Conservation (phyloP, 2,329 filamentous ascomycete species). For the Lachnellula hyalina region DNA sequence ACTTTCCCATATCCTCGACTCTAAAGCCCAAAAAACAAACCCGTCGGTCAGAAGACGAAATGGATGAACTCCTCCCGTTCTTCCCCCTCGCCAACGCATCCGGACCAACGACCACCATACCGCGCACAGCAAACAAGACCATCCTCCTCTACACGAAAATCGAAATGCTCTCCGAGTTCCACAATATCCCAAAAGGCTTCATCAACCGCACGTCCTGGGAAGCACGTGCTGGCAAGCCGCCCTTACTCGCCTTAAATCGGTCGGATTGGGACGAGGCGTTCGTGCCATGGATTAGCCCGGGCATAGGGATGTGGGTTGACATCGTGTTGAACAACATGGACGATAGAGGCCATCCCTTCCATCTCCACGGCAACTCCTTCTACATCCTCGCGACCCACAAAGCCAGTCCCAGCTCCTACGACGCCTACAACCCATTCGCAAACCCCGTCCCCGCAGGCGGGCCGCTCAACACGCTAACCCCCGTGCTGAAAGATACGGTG, state of each 20-base stretch:
- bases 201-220: constrained; percentile 6
- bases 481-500: constrained; percentile 34
- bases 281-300: not conserved
- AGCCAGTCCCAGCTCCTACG: not conserved
- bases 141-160: constrained; percentile 10
- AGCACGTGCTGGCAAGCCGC: not conserved
- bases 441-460: not conserved
- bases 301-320: constrained; percentile 35
- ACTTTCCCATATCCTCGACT: not conserved
- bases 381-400: not conserved
- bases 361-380: constrained; percentile 30
- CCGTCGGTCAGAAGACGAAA: not conserved
- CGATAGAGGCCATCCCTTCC: constrained; percentile 44
- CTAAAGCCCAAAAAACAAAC: not conserved
- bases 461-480: constrained; percentile 43
- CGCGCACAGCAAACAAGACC: not conserved
- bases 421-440: not conserved
- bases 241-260: not conserved
- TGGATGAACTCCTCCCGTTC: not conserved
- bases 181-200: constrained; percentile 6
- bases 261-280: not conserved
- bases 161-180: constrained; percentile 8
- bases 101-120: not conserved
- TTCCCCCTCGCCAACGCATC: not conserved
- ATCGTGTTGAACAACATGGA: constrained; percentile 47